Percentiles rank a stretch among this genome's conserved stretches.
Conservation (phyloP, 495 filamentous ascomycete species). For the Pyrenula aspistea region DNA sequence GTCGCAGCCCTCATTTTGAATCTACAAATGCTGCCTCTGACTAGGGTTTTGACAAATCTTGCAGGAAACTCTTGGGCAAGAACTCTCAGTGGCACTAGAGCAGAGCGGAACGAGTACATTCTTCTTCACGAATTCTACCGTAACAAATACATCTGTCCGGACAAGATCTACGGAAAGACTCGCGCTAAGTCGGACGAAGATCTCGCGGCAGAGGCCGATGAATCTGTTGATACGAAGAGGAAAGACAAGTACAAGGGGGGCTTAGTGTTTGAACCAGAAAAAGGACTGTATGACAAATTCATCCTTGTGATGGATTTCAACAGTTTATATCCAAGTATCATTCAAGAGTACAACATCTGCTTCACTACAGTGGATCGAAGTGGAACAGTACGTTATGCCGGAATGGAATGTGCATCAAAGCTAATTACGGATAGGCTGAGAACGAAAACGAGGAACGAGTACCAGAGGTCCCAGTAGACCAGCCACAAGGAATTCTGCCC, state of each 20-base stretch:
- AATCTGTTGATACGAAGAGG: slow-evolving; percentile 65
- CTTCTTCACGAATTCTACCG: slow-evolving; percentile 88
- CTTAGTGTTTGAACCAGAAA: slow-evolving; percentile 95
- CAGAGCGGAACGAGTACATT: slow-evolving; percentile 99
- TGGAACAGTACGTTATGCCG: slow-evolving; percentile 36
- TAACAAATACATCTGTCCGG: slow-evolving; percentile 95
- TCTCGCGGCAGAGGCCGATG: slow-evolving; percentile 52
- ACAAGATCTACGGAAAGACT: slow-evolving; percentile 66
- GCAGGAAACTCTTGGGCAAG: slow-evolving; percentile 98
- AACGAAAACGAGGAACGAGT: slow-evolving; percentile 66
- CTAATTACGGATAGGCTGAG: slow-evolving; percentile 39
- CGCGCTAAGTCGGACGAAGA: slow-evolving; percentile 57
- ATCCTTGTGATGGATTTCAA: slow-evolving; percentile 99
- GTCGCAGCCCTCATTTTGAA: slow-evolving; percentile 79
- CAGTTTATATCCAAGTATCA: slow-evolving; percentile 95
- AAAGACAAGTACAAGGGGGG: slow-evolving; percentile 99
- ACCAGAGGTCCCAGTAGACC: slow-evolving; percentile 59
- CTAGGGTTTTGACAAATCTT: slow-evolving; percentile 90
- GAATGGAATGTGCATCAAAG: slow-evolving; percentile 5
- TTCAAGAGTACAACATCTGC: slow-evolving; percentile 98
- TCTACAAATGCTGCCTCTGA: slow-evolving; percentile 84
- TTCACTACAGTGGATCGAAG: slow-evolving; percentile 88
- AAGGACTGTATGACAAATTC: slow-evolving; percentile 91
- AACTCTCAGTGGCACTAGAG: slow-evolving; percentile 87
- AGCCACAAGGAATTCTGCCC: slow-evolving; percentile 72